Base-by-base conservation (phyloP, 441 rosid genomes). In the Hura crepitans region DNA sequence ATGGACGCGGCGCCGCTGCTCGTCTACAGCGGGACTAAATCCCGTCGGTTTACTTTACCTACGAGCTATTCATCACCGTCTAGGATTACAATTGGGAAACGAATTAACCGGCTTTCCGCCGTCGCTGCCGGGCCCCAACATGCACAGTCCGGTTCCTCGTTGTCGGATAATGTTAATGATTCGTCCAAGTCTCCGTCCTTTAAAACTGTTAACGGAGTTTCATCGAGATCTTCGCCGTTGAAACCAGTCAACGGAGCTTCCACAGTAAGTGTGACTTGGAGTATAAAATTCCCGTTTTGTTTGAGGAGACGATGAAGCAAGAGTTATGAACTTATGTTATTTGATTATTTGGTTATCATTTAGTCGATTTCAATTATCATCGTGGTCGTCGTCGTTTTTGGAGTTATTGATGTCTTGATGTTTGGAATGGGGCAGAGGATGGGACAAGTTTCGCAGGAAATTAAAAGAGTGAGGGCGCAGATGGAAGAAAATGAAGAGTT, bases 401-500 rank as follows among this genome's bases (percentile, higher is more conserved):
- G 67, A 68, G 50, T 50, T 51, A 57, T 53, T 71, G 27, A 28
- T 51, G 63, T 66, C 54, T 70, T 61, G 18, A 23, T 46, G 53
- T 49, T 27, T 71, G 64, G 60, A 73, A 42, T 54, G 69, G 62
- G 65, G 69, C 87, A 94, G 97, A 88, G 96, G 69, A 80, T 94
- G 50, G 89, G 84, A 59, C 97, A 88, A 22, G 96, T 94, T 50
- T 94, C 99, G 0, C 80, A 82, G 83, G 98, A 94, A 81, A 91
- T 94, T n/a, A 87, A 91, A 75, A 83, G 97, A 74, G 91, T 91
- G 62, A 84, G 97, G 75, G 96, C 96, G 54, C 96, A 94, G 71
- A 91, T 91, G 97, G 99, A 94, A 83, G 88, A 91, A 75, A 84
- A 94, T 72, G 99, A 94, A 69, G 80, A 90, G 62, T 65, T 94